These are phyloP conservation scores for Beauveria pseudobassiana DNA, from an alignment of 2,329 filamentous ascomycete species.

Conservation along the genomic window DNA sequence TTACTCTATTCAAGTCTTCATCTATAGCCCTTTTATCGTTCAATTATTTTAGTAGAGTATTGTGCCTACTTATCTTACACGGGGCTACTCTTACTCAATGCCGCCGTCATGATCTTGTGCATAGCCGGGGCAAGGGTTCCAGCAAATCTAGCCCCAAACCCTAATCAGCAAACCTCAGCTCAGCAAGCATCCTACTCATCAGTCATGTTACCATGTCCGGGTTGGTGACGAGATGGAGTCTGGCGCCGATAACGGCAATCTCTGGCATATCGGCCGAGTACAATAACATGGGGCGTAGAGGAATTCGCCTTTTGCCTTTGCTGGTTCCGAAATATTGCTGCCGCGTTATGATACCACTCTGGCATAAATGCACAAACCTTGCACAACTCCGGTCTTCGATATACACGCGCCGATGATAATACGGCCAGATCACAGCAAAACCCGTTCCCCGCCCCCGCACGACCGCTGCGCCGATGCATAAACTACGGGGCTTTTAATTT, in stretches of 20 bases:
- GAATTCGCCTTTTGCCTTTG: neutral
- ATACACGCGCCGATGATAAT: neutral
- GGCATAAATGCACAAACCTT: neutral
- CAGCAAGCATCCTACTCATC: neutral
- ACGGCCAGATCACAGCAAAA: neutral
- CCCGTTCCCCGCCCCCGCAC: neutral
- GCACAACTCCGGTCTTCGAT: neutral
- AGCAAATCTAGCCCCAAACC: slow-evolving; percentile 7
- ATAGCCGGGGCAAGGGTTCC: slow-evolving; percentile 1
- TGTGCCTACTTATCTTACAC: no score
- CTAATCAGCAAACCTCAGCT: slow-evolving; percentile 1
- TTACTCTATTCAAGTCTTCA: no score
- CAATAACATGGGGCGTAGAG: neutral
- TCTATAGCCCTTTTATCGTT: no score
- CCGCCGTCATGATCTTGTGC: no score
- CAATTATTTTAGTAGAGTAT: no score
- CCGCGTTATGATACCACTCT: no score
- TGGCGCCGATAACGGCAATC: neutral
- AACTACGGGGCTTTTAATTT: slow-evolving; percentile 1
- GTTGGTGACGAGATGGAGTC: neutral
- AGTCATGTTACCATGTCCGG: neutral
- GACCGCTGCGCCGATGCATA: slow-evolving; percentile 2
- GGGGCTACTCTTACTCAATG: no score
- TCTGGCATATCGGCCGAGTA: neutral
- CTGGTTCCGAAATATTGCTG: no score